Base-by-base conservation (phyloP, 139 green algal genomes). In the Pleodorina starrii region DNA sequence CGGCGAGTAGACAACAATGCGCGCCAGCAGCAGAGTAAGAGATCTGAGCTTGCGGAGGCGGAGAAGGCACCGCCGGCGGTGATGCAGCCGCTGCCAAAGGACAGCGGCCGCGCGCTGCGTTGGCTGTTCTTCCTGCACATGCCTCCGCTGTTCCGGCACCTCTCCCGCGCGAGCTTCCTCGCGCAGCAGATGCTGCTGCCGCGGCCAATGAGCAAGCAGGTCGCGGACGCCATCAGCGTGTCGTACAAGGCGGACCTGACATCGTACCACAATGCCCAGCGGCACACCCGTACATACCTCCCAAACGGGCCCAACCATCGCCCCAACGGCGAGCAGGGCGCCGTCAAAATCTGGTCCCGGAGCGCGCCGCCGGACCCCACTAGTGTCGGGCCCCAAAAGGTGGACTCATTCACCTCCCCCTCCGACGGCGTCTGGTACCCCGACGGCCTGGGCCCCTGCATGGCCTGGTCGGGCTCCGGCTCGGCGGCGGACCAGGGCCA, bases 91-190 rank as follows among this genome's bases (percentile, higher is more conserved):
- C 81, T 95, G 44, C 93, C 93, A 0, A 38, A 77, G 1, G 36
- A 44, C 11, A 11, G 43, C 29, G 3, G 10, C 21, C 21, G 19
- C 2, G 91, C 91, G 0, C 63, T 57, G 5, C 19, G 32, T 38
- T 94, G 91, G 93, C 83, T 95, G 11, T 94, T 94, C 83, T 93
- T 94, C 82, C 75, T 94, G 60, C 74, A 94, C 84, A 95, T 93
- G 91, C 91, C 90, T 23, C 60, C 86, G 0, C 40, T 91, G 50
- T 72, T 95, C 51, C 83, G 90, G 16, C 48, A 84, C 36, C 90
- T 95, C 63, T 90, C 88, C 17, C 75, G 90, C 3, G 27, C 59
- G n/a, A 87, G 51, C 54, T 94, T 94, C 90, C 74, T 94, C 48
- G 93, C 91, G 2, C 90, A 94, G 91, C 90, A 94, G 79, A 43